Percentiles rank a stretch among this genome's conserved stretches.
Evolutionary conservation across 306 rosid genomes (phyloP).

Genomic region (Vachellia pachyceras): DNA sequence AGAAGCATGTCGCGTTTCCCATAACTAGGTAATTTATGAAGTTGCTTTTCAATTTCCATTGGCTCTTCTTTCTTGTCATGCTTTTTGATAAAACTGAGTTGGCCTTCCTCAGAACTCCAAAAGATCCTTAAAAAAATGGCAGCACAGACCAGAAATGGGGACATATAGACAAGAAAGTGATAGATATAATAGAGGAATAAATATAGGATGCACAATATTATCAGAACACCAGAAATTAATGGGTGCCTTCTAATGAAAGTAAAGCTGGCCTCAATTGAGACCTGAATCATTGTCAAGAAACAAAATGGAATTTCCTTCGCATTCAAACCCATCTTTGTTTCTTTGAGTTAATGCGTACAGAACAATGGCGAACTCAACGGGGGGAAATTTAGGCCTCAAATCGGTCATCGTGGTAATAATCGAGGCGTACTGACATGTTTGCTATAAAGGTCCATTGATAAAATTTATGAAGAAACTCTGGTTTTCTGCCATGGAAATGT

Average conservation of each 20-base stretch:
- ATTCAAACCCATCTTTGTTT: constrained; percentile 64
- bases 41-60: constrained; percentile 15
- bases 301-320: constrained; percentile 52
- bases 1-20: constrained; percentile 25
- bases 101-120: constrained; percentile 74
- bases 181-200: constrained; percentile 55
- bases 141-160: constrained; percentile 65
- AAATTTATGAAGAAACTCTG: constrained; percentile 14
- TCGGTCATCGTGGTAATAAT: constrained; percentile 11
- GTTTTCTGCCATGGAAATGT: background rate
- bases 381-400: constrained; percentile 1
- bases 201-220: constrained; percentile 45
- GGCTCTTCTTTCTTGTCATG: constrained; percentile 34
- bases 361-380: constrained; percentile 7
- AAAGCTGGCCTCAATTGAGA: constrained; percentile 46
- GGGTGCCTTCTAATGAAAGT: constrained; percentile 58
- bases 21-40: constrained; percentile 8
- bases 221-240: constrained; percentile 41
- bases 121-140: constrained; percentile 61
- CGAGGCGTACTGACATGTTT: constrained; percentile 5
- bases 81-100: constrained; percentile 37
- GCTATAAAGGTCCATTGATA: constrained; percentile 2
- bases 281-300: constrained; percentile 42
- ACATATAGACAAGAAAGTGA: constrained; percentile 52
- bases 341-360: constrained; percentile 22